Percentiles rank a stretch among this genome's conserved stretches.
Evolutionary conservation across 2,329 filamentous ascomycete genomes (phyloP).

Genomic region (Bipolaris cookei): DNA sequence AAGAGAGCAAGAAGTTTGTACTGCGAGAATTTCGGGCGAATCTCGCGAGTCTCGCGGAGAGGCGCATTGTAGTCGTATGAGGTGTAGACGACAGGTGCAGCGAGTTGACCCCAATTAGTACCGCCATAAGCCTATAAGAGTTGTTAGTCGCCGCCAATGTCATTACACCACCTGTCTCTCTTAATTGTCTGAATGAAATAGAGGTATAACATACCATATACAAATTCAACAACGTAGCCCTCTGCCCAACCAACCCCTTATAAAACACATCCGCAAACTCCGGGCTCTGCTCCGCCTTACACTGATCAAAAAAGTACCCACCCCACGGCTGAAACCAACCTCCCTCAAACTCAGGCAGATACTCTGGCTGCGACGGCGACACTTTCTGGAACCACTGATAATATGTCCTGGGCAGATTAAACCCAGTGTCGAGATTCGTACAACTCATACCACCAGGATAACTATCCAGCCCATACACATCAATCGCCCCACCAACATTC

Average conservation of each 20-base stretch:
- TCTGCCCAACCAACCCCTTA: conserved; percentile 62
- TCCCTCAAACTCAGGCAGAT: conserved; percentile 61
- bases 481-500: conserved; percentile 62
- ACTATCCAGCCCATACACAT: conserved; percentile 58
- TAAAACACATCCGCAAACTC: conserved; percentile 63
- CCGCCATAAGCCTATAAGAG: conserved; percentile 49
- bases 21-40: conserved; percentile 61
- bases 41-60: conserved; percentile 61
- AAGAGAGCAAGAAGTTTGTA: conserved; percentile 63
- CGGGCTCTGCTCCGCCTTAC: conserved; percentile 53
- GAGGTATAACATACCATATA: conserved; percentile 55
- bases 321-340: conserved; percentile 63
- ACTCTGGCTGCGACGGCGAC: conserved; percentile 61
- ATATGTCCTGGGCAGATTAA: conserved; percentile 60
- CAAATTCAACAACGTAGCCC: conserved; percentile 56
- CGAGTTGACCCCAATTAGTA: conserved; percentile 62
- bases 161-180: not conserved
- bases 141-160: not conserved
- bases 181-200: not conserved
- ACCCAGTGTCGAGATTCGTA: conserved; percentile 57
- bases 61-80: conserved; percentile 58
- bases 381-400: conserved; percentile 65
- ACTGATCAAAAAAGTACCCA: conserved; percentile 60
- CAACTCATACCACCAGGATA: conserved; percentile 59
- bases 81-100: conserved; percentile 54